These are phyloP conservation scores for Epichloe uncinata DNA, from an alignment of 2,329 filamentous ascomycete genomes.

Conservation along the genomic window DNA sequence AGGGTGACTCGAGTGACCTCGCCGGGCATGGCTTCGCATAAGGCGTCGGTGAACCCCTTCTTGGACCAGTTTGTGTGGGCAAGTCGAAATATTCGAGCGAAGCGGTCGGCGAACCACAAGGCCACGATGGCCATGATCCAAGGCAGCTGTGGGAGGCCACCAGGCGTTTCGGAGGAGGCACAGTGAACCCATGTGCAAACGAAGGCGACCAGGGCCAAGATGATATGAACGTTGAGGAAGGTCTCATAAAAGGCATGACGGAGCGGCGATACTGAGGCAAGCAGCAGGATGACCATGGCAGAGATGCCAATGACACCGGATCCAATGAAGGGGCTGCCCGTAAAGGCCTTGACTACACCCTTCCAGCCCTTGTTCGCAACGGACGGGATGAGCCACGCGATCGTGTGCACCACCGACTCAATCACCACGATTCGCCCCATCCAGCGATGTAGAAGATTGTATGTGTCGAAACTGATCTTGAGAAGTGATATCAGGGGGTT, in stretches of 20 bases:
- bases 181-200: conserved; percentile 70
- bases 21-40: conserved; percentile 54
- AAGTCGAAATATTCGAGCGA: conserved; percentile 48
- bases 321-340: conserved; percentile 47
- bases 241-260: conserved; percentile 96
- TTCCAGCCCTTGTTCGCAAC: conserved; percentile 49
- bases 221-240: conserved; percentile 77
- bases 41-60: conserved; percentile 47
- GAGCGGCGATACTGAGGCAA: conserved; percentile 64
- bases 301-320: conserved; percentile 49
- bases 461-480: conserved; percentile 88
- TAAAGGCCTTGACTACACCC: conserved; percentile 40
- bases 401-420: conserved; percentile 54
- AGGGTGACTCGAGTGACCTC: conserved; percentile 59
- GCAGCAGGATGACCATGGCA: conserved; percentile 50
- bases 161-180: conserved; percentile 40
- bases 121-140: conserved; percentile 62
- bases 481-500: conserved; percentile 73
- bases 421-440: conserved; percentile 60
- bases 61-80: conserved; percentile 52
- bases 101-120: conserved; percentile 66
- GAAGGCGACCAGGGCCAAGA: conserved; percentile 55
- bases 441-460: conserved; percentile 66
- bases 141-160: conserved; percentile 55
- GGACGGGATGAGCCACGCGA: conserved; percentile 63